These are phyloP conservation scores for Priceomyces medius DNA, from an alignment of 805 yeast genomes.

Conservation along the genomic window DNA sequence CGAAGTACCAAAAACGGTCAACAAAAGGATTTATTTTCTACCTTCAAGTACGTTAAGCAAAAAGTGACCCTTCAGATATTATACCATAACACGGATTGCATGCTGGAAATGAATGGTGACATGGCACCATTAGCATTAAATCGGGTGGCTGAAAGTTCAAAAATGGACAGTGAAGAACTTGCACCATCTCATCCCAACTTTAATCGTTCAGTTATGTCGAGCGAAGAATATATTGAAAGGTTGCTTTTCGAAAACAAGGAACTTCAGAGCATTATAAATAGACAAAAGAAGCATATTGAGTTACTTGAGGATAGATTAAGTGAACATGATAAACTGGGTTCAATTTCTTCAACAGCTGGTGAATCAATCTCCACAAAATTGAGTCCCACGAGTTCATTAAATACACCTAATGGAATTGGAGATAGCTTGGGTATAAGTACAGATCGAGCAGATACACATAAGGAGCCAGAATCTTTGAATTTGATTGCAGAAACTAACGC, in stretches of 20 bases:
- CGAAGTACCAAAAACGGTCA: constrained; percentile 1
- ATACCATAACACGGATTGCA: too few species aligned
- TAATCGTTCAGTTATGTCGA: constrained; percentile 29
- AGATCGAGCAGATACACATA: not conserved
- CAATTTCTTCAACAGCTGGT: not conserved
- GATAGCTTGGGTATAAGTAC: not conserved
- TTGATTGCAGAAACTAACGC: not conserved
- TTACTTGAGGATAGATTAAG: constrained; percentile 5
- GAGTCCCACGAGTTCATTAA: not conserved
- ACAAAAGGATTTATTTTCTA: not conserved
- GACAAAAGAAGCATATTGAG: constrained; percentile 12
- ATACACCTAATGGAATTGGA: not conserved
- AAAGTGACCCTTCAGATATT: too few species aligned
- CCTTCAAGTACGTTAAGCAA: too few species aligned
- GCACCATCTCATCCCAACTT: constrained; percentile 38
- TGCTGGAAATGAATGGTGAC: not conserved
- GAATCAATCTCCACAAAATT: not conserved
- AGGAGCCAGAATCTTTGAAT: not conserved
- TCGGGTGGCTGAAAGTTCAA: not conserved
- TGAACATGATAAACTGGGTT: not conserved
- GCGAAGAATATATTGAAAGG: constrained; percentile 33
- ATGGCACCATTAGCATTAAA: not conserved
- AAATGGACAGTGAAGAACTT: constrained; percentile 4
- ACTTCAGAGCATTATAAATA: constrained; percentile 13
- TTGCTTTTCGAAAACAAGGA: constrained; percentile 37